These are phyloP conservation scores for Pyricularia pennisetigena DNA, from an alignment of 2,329 filamentous ascomycete genomes.

Conservation along the genomic window DNA sequence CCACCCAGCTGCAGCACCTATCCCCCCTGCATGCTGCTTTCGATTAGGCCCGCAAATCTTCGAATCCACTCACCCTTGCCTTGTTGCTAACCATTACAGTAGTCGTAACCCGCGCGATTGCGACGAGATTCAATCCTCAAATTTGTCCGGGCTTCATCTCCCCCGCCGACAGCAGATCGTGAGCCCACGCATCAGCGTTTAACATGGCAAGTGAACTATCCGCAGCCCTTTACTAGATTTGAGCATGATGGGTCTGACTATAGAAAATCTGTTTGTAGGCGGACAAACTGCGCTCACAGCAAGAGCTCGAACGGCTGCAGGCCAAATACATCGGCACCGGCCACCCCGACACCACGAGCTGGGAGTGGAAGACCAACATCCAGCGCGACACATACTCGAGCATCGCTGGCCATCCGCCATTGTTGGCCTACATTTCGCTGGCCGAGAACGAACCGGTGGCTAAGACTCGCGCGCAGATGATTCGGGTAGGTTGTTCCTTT, in stretches of 20 bases:
- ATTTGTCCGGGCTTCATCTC: not conserved
- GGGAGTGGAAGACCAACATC: conserved; percentile 96
- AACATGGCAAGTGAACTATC: not conserved
- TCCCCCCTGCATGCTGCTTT: not conserved
- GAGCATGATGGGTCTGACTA: not conserved
- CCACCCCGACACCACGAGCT: conserved; percentile 91
- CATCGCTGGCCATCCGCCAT: conserved; percentile 80
- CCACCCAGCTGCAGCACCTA: not conserved
- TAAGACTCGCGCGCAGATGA: conserved; percentile 68
- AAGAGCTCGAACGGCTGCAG: conserved; percentile 95
- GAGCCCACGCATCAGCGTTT: not conserved
- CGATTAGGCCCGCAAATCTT: not conserved
- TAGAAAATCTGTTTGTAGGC: conserved; percentile 41
- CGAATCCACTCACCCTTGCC: not conserved
- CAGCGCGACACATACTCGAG: conserved; percentile 85
- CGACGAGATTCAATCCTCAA: not conserved
- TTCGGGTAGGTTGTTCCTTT: conserved; percentile 53
- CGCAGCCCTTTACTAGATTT: not conserved
- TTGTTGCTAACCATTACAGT: not conserved
- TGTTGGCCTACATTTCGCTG: conserved; percentile 81
- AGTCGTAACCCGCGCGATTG: not conserved
- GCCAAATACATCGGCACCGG: conserved; percentile 93
- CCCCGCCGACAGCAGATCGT: not conserved
- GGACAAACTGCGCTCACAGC: conserved; percentile 94
- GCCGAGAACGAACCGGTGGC: conserved; percentile 78